phyloP scores from a whole-genome alignment of 495 filamentous ascomycete genomes.

The Lophiotrema nucula region DNA sequence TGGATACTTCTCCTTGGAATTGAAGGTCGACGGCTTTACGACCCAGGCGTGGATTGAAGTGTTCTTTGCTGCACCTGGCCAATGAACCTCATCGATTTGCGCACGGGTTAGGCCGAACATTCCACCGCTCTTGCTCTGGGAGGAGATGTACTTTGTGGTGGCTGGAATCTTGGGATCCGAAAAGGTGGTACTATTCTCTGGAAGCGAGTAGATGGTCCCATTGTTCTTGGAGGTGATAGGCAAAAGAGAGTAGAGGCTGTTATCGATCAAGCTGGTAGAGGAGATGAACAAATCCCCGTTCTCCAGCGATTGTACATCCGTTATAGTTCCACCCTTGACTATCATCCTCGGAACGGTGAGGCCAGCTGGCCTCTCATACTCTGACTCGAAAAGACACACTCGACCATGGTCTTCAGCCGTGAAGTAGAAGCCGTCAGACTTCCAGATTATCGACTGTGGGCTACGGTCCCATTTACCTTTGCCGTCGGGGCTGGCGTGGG shows the following conservation, averaged over 20 bases:
- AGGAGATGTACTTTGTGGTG: conserved; percentile 43
- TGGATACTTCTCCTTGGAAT: conserved; percentile 71
- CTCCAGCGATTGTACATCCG: conserved; percentile 23
- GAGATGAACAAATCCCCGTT: conserved; percentile 40
- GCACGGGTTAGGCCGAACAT: conserved; percentile 57
- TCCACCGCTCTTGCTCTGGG: conserved; percentile 64
- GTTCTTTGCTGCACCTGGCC: conserved; percentile 33
- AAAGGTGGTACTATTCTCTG: conserved; percentile 11
- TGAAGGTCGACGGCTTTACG: conserved; percentile 76
- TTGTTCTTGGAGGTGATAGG: background rate
- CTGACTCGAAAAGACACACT: conserved; percentile 24
- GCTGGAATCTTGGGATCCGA: no score
- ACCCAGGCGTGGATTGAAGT: conserved; percentile 55
- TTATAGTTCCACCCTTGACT: conserved; percentile 22
- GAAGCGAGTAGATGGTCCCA: conserved; percentile 30
- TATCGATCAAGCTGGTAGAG: conserved; percentile 42
- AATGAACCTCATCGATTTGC: conserved; percentile 47
- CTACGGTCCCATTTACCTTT: conserved; percentile 36
- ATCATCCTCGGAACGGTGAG: conserved; percentile 9
- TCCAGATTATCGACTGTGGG: conserved; percentile 35
- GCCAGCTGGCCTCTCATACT: background rate
- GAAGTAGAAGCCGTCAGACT: conserved; percentile 32
- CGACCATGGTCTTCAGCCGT: conserved; percentile 36
- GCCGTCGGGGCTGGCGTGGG: conserved; percentile 38
- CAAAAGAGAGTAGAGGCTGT: conserved; percentile 34